Conservation (phyloP, 345 rosid genomes). For the Syzygium oleosum region DNA sequence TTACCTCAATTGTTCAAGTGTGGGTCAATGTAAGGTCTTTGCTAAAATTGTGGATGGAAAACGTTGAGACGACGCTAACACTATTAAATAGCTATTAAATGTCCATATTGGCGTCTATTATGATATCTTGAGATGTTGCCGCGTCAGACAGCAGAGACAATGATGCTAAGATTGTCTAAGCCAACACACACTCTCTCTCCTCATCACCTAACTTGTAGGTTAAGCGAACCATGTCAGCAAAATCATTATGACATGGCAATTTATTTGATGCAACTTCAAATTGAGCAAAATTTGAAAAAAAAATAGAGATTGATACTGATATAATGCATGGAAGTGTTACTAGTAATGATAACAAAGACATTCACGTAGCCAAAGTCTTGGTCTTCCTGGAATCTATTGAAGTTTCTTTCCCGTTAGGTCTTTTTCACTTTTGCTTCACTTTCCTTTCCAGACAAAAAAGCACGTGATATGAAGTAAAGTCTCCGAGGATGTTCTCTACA, state of each 20-base stretch:
- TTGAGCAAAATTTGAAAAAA: background rate
- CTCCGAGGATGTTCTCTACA: background rate
- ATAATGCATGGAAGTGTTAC: background rate
- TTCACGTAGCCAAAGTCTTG: background rate
- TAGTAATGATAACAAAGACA: background rate
- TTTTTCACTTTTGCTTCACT: background rate
- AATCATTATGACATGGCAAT: background rate
- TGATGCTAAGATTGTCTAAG: background rate
- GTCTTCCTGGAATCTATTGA: background rate
- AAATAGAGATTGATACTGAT: background rate
- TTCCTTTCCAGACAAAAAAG: background rate
- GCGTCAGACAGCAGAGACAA: background rate
- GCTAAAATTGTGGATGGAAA: too few relatives aligned
- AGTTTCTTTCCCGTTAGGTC: background rate
- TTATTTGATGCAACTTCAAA: background rate
- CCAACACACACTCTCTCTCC: background rate
- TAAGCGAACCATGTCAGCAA: background rate
- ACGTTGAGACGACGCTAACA: too few relatives aligned
- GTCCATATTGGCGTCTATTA: too few relatives aligned
- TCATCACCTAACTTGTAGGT: background rate
- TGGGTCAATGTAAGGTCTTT: too few relatives aligned
- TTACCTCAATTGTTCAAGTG: too few relatives aligned
- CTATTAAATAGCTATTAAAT: too few relatives aligned
- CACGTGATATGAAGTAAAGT: background rate
- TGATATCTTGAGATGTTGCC: background rate